Evolutionary conservation across 176 grass and related monocot species (phyloP), one percentile per base, ranked within the genome.

Genomic region (Coix lacrymajobi): DNA sequence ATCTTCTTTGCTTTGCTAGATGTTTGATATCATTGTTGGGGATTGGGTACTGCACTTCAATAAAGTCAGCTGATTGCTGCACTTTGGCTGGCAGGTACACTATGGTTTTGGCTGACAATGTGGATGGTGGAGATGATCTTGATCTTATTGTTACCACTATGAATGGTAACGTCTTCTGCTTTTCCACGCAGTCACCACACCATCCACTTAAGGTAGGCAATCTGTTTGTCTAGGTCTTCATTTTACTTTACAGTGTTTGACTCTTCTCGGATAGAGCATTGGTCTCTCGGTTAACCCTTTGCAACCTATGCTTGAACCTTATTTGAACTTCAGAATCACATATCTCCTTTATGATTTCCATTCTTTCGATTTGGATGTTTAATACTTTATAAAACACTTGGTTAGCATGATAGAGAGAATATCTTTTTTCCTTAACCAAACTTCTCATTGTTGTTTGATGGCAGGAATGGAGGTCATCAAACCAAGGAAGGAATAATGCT

Each of bases 91-190:
- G 64, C 84, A 98, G 95, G 73, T 98, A 98, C 78, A 93, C 87
- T 77, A 98, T 98, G 95, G 95, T 92, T 88, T 83, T 98, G 90
- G 96, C 96, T 51, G 96, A 93, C 79, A 95, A 95, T 84, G 92
- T 98, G 56, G 92, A 98, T 85, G 96, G 96, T 65, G 96, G 92
- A 83, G 92, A 98, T 85, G 96, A 98, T 77, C 90, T 98, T 67
- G 96, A 98, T 93, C 88, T 98, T 69, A 91, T 98, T 79, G 92
- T 98, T 46, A 91, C 90, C 75, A 98, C 96, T 64, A 98, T 98
- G 96, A 98, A 98, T 37, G 96, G 96, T 79, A 98, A 93, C 24
- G 92, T 95, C 45, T 98, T 98, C 68, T 95, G 96, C 85, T 98
- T 98, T 85, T 95, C 96, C n/a, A 98, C 92, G 60, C 89, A 89